These are phyloP conservation scores for Solidago caesia DNA, from an alignment of 129 eudicot genomes.

Conservation along the genomic window DNA sequence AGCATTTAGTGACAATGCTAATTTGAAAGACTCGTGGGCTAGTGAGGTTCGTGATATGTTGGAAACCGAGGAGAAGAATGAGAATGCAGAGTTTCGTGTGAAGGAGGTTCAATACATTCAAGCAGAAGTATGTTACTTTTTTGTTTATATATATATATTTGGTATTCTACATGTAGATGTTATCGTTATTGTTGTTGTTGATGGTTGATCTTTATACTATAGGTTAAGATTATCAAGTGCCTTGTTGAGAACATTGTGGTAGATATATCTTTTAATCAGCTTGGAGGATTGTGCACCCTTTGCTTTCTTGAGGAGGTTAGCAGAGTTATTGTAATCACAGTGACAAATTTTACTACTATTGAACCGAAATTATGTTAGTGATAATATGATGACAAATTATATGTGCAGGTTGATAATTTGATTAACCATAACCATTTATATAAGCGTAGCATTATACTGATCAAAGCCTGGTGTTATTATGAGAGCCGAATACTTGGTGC, in stretches of 20 bases:
- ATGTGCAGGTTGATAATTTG: slow-evolving; percentile 15
- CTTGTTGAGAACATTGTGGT: slow-evolving; percentile 21
- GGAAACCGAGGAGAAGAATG: slow-evolving; percentile 14
- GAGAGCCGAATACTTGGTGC: slow-evolving; percentile 28
- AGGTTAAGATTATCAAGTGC: slow-evolving; percentile 19
- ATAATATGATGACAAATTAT: not conserved
- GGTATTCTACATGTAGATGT: not conserved
- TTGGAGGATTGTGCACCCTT: slow-evolving; percentile 19
- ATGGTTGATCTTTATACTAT: not conserved
- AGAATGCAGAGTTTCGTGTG: slow-evolving; percentile 16
- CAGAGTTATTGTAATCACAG: not conserved
- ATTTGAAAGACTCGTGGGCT: slow-evolving; percentile 19
- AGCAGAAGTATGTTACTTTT: slow-evolving; percentile 16
- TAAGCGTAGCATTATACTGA: slow-evolving; percentile 17
- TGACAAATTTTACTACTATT: not conserved
- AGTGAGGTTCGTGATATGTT: slow-evolving; percentile 16
- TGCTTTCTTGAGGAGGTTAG: slow-evolving; percentile 21
- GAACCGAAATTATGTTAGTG: not conserved
- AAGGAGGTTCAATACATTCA: slow-evolving; percentile 17
- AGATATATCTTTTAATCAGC: slow-evolving; percentile 19
- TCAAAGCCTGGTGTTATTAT: slow-evolving; percentile 18
- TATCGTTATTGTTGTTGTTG: not conserved
- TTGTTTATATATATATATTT: not conserved
- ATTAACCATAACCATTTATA: slow-evolving; percentile 13
- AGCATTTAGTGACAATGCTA: not conserved